phyloP scores from a whole-genome alignment of 495 filamentous ascomycete species.

The Podospora conica region DNA sequence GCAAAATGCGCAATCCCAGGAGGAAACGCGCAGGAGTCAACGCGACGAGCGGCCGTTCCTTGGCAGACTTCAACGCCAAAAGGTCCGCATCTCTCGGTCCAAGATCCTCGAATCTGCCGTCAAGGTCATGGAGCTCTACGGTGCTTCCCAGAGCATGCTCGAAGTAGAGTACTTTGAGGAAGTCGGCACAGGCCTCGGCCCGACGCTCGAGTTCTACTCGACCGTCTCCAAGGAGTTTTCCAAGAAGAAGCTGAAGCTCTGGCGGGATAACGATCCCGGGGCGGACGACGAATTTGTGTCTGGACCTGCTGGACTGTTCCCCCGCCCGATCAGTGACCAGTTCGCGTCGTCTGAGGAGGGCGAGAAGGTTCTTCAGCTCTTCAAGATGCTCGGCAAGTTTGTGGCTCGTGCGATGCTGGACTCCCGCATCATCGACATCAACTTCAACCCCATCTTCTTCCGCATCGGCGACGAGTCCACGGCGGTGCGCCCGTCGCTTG shows the following conservation, averaged over 20 bases:
- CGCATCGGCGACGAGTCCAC: constrained; percentile 72
- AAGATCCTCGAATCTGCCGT: constrained; percentile 94
- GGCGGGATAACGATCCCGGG: constrained; percentile 84
- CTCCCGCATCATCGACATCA: constrained; percentile 95
- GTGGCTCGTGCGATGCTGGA: constrained; percentile 98
- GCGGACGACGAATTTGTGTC: constrained; percentile 78
- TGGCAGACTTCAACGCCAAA: constrained; percentile 91
- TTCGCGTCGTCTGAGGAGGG: constrained; percentile 69
- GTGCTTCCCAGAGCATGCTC: constrained; percentile 85
- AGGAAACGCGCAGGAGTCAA: constrained; percentile 72
- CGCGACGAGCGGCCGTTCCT: constrained; percentile 88
- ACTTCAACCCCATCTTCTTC: constrained; percentile 97
- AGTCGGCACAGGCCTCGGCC: constrained; percentile 92
- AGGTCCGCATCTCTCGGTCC: constrained; percentile 87
- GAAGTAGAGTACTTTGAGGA: constrained; percentile 99
- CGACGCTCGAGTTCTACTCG: constrained; percentile 97
- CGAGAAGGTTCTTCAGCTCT: constrained; percentile 75
- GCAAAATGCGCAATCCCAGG: constrained; percentile 82
- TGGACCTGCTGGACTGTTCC: constrained; percentile 81
- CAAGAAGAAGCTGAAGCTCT: constrained; percentile 92
- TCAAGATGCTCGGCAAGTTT: constrained; percentile 94
- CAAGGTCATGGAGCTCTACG: constrained; percentile 99
- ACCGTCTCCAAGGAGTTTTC: constrained; percentile 97
- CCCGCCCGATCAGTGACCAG: constrained; percentile 80
- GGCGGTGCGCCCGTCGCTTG: constrained; percentile 76